Evolutionary conservation across 139 green algal species (phyloP), one percentile per base, ranked within the genome.

Genomic region (Nannochloris sp.): DNA sequence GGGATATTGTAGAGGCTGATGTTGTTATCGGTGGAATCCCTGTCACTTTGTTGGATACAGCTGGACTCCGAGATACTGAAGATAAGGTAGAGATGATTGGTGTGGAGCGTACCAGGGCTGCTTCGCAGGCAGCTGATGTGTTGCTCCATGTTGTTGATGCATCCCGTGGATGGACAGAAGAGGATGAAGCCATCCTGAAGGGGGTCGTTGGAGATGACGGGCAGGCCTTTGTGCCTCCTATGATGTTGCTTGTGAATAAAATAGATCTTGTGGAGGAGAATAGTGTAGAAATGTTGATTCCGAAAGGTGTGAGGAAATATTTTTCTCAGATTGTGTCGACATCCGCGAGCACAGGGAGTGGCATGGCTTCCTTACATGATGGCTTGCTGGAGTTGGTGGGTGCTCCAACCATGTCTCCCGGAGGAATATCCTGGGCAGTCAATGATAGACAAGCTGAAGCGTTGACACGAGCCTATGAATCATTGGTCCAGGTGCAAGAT

Each of bases 201-300:
- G 33, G 33, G 10, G 28, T 61, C 12, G 12, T 29, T 43, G 66
- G 25, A 2, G 66, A 73, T 2, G 26, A 51, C 6, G 59, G 23
- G 17, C 48, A 29, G n/a, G 10, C 9, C n/a, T 49, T 31, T 11
- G 62, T 55, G 33, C 29, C 75, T 2, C 64, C 74, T 16, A 61
- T 76, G 2, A 62, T 98, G 30, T 78, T 98, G 44, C 86, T 95
- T 11, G 68, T 81, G 13, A 98, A 98, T 78, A 97, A 98, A 69
- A 64, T 49, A 4, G 92, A 98, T 71, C 74, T 90, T 17, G 66
- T 68, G 28, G 65, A 14, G 61, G 33, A n/a, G 56, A 6, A 50
- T 44, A 23, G 5, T 40, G 33, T 40, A 8, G 33, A 40, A 6
- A 13, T 0, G 33, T 40, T 40, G 33, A 46, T 85, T 33, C 57